Conservation (phyloP, 2,329 filamentous ascomycete genomes). For the Curvularia sp. region DNA sequence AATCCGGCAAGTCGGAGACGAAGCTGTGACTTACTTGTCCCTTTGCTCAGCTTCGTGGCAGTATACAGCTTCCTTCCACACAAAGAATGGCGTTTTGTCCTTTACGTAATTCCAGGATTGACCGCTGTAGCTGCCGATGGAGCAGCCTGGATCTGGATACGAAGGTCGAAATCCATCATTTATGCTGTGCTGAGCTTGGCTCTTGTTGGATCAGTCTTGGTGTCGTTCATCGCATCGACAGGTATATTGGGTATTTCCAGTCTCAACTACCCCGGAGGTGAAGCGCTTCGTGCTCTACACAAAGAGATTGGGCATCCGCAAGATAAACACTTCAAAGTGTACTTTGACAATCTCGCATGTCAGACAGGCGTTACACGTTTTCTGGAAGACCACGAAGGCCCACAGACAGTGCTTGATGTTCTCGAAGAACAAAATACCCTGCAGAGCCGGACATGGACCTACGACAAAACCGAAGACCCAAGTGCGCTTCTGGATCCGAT, state of each 20-base stretch:
- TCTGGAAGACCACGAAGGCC: slow-evolving; percentile 49
- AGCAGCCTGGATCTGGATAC: slow-evolving; percentile 68
- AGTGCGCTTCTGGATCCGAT: slow-evolving; percentile 54
- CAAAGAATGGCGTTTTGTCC: slow-evolving; percentile 95
- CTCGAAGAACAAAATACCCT: slow-evolving; percentile 30
- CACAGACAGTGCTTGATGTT: slow-evolving; percentile 38
- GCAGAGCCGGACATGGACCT: slow-evolving; percentile 55
- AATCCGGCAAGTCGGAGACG: slow-evolving; percentile 54
- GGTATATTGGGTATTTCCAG: slow-evolving; percentile 79
- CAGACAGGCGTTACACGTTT: slow-evolving; percentile 70
- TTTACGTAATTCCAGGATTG: slow-evolving; percentile 83
- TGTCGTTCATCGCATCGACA: slow-evolving; percentile 66
- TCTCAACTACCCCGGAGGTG: slow-evolving; percentile 91
- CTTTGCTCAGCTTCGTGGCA: slow-evolving; percentile 73
- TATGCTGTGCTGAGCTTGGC: slow-evolving; percentile 63
- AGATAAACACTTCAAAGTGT: slow-evolving; percentile 49
- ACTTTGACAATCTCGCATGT: slow-evolving; percentile 67
- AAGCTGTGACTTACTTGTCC: slow-evolving; percentile 64
- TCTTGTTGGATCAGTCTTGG: slow-evolving; percentile 66
- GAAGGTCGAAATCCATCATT: slow-evolving; percentile 66
- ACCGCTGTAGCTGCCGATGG: slow-evolving; percentile 78
- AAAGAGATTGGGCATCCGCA: slow-evolving; percentile 23
- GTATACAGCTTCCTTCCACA: slow-evolving; percentile 90
- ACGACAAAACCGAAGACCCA: slow-evolving; percentile 67
- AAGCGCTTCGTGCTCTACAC: slow-evolving; percentile 67